Evolutionary conservation across 2,329 filamentous ascomycete genomes (phyloP).

Genomic region (Clarireedia paspali): DNA sequence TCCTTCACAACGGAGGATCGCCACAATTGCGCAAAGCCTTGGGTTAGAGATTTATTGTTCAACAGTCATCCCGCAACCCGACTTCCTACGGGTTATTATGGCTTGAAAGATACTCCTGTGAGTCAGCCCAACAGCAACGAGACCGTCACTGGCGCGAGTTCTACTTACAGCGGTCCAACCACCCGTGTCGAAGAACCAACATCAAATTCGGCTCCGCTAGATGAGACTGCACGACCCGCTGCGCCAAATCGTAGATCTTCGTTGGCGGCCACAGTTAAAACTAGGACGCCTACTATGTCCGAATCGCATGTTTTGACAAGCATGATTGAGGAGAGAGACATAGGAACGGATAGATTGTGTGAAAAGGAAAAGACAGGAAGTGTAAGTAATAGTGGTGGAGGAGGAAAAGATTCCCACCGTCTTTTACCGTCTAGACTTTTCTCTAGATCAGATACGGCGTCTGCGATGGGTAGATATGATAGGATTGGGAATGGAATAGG

Average conservation of each 20-base stretch:
- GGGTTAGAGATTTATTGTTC: conserved; percentile 24
- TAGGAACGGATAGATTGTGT: neutral
- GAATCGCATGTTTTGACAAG: neutral
- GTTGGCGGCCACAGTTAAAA: conserved; percentile 11
- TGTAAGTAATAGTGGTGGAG: no score
- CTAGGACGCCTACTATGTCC: neutral
- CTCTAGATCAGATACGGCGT: neutral
- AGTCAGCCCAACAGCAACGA: conserved; percentile 19
- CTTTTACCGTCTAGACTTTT: neutral
- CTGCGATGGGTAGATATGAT: neutral
- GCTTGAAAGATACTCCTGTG: conserved; percentile 5
- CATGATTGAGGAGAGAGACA: neutral
- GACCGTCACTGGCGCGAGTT: conserved; percentile 6
- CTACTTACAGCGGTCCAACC: neutral
- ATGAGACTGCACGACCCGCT: conserved; percentile 9
- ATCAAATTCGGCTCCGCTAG: conserved; percentile 7
- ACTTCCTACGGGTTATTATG: conserved; percentile 13
- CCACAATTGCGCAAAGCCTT: conserved; percentile 10
- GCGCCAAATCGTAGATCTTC: conserved; percentile 26
- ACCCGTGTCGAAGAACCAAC: conserved; percentile 6
- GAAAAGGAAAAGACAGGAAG: neutral
- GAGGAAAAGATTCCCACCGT: conserved; percentile 2
- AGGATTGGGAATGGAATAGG: conserved; percentile 2
- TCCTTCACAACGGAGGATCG: conserved; percentile 13
- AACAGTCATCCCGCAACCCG: conserved; percentile 15